phyloP scores from a whole-genome alignment of 345 rosid genomes.

The Gossypium longicalyx region DNA sequence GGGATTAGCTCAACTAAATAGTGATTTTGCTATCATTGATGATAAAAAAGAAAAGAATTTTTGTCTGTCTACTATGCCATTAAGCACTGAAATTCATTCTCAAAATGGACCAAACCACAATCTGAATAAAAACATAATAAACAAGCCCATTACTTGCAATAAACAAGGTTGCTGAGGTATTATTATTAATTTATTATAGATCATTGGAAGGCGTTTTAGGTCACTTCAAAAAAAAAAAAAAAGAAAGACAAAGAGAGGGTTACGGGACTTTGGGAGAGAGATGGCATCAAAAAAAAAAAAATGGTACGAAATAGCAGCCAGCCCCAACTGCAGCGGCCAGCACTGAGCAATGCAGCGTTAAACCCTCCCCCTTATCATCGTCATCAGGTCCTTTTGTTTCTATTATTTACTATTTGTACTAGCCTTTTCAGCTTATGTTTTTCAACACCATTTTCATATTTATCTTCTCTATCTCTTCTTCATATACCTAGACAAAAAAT shows the following conservation, averaged over 20 bases:
- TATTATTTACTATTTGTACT: background rate
- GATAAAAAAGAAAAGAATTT: no score
- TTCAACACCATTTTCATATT: background rate
- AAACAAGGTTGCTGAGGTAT: background rate
- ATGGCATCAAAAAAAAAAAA: background rate
- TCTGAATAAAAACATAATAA: background rate
- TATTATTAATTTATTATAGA: background rate
- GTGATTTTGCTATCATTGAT: no score
- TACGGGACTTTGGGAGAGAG: background rate
- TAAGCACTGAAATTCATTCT: background rate
- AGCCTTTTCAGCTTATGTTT: background rate
- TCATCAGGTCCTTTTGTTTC: background rate
- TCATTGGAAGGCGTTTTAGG: background rate
- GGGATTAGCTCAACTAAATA: background rate
- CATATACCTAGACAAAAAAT: background rate
- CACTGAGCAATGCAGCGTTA: constrained; percentile 9
- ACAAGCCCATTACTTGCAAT: background rate
- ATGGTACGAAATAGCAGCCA: constrained; percentile 12
- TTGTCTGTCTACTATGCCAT: no score
- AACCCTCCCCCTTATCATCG: constrained; percentile 1
- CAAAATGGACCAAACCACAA: background rate
- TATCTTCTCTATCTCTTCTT: background rate
- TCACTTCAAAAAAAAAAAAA: background rate
- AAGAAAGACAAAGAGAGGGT: constrained; percentile 13
- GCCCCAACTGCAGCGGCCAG: background rate